These are phyloP conservation scores for Wickerhamiella pararugosa DNA, from an alignment of 1,139 yeast genomes.

Conservation along the genomic window DNA sequence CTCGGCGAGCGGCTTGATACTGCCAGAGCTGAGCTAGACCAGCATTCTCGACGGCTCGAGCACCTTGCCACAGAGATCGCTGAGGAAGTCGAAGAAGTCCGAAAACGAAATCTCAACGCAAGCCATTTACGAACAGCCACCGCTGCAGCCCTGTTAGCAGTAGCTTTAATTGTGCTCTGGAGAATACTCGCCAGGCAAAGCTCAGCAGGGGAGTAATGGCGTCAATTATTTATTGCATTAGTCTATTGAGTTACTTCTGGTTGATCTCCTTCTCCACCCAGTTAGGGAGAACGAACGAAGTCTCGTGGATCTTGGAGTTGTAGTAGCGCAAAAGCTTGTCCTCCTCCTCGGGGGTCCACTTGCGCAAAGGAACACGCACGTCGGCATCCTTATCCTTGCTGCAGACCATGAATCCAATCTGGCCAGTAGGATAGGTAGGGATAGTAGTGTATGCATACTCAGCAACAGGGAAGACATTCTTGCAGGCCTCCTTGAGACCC, in stretches of 20 bases:
- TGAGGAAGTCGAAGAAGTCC: neutral
- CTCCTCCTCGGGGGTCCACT: constrained; percentile 36
- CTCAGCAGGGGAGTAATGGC: no score
- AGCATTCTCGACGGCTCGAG: constrained; percentile 1
- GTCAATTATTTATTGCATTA: neutral
- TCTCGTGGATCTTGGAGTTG: constrained; percentile 52
- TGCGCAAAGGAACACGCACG: constrained; percentile 43
- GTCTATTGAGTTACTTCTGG: neutral
- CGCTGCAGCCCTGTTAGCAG: no score
- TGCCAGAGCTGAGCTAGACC: constrained; percentile 1
- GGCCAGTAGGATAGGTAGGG: constrained; percentile 96
- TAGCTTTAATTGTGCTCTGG: no score
- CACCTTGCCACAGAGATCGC: neutral
- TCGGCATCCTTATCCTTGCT: constrained; percentile 41
- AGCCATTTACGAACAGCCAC: no score
- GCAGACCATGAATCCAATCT: constrained; percentile 76
- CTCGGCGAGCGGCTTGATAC: constrained; percentile 1
- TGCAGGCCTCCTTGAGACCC: constrained; percentile 44
- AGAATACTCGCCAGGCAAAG: no score
- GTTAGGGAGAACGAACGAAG: constrained; percentile 71
- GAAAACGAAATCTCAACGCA: no score
- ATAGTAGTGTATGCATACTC: constrained; percentile 74
- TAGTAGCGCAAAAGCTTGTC: constrained; percentile 50
- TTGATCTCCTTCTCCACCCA: constrained; percentile 9
- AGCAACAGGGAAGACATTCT: constrained; percentile 62